Evolutionary conservation across 2,329 filamentous ascomycete species (phyloP).

Genomic region (Clarireedia paspali): DNA sequence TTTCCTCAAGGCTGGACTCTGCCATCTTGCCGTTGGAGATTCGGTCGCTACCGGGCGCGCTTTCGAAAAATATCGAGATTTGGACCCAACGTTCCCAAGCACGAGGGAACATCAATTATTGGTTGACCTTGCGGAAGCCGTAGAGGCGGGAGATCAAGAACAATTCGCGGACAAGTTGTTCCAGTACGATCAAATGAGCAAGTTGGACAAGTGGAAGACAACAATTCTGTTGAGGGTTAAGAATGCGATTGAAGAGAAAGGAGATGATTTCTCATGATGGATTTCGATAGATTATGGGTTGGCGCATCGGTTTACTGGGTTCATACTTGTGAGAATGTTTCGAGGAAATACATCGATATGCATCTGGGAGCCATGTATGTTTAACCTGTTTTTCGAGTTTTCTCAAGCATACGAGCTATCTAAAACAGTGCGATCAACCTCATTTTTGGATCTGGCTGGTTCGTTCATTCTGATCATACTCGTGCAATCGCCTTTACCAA

Average conservation of each 20-base stretch:
- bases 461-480: too few species aligned
- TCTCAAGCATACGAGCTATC: too few species aligned
- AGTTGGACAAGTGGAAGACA: constrained; percentile 97
- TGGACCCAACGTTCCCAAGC: constrained; percentile 67
- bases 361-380: neutral
- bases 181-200: constrained; percentile 85
- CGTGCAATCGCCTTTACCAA: too few species aligned
- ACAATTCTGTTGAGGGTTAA: constrained; percentile 76
- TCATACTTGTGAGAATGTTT: neutral
- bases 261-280: constrained; percentile 57
- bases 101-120: constrained; percentile 79
- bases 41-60: constrained; percentile 72
- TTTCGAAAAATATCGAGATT: constrained; percentile 72
- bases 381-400: too few species aligned
- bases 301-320: constrained; percentile 3
- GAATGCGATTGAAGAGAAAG: constrained; percentile 66
- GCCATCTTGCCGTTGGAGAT: constrained; percentile 69
- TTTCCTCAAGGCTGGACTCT: constrained; percentile 88
- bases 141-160: constrained; percentile 74
- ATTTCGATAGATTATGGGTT: neutral
- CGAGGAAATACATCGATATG: neutral
- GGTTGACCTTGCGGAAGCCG: constrained; percentile 63
- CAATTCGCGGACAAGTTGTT: constrained; percentile 79
- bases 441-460: too few species aligned
- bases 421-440: too few species aligned